These are phyloP conservation scores for Leucocoprinus birnbaumii DNA, from an alignment of 768 basidiomycete species.

Conservation along the genomic window DNA sequence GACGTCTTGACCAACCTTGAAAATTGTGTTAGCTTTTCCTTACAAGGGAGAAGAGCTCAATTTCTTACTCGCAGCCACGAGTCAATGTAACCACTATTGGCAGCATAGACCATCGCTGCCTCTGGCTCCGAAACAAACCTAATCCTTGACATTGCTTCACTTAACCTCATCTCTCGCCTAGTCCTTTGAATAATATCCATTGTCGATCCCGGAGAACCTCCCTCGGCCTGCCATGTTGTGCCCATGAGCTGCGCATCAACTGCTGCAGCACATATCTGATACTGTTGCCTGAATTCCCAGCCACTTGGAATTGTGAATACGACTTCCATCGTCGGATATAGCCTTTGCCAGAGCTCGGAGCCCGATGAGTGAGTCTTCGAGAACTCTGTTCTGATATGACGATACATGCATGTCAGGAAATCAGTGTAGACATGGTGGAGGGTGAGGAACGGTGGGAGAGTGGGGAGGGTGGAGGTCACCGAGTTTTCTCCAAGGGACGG, in stretches of 20 bases:
- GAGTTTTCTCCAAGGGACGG: neutral
- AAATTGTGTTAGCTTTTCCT: neutral
- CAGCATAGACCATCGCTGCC: constrained; percentile 3
- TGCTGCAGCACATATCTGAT: neutral
- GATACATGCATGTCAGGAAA: neutral
- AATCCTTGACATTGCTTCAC: neutral
- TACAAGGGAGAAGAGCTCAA: neutral
- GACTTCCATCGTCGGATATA: constrained; percentile 1
- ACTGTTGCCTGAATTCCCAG: constrained; percentile 2
- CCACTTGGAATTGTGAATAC: constrained; percentile 4
- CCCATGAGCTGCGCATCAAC: neutral
- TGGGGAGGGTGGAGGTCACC: neutral
- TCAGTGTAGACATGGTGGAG: neutral
- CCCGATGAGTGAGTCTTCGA: neutral
- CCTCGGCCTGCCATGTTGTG: too few relatives aligned
- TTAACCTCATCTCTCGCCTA: neutral
- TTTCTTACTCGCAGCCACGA: neutral
- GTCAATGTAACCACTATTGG: neutral
- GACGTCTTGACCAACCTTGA: neutral
- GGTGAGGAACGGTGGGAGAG: neutral
- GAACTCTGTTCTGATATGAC: neutral
- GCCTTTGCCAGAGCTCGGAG: neutral
- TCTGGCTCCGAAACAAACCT: constrained; percentile 3
- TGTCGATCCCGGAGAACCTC: neutral
- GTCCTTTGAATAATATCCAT: neutral